Conservation (phyloP, 208 protist genomes). For the Leishmania tropica region DNA sequence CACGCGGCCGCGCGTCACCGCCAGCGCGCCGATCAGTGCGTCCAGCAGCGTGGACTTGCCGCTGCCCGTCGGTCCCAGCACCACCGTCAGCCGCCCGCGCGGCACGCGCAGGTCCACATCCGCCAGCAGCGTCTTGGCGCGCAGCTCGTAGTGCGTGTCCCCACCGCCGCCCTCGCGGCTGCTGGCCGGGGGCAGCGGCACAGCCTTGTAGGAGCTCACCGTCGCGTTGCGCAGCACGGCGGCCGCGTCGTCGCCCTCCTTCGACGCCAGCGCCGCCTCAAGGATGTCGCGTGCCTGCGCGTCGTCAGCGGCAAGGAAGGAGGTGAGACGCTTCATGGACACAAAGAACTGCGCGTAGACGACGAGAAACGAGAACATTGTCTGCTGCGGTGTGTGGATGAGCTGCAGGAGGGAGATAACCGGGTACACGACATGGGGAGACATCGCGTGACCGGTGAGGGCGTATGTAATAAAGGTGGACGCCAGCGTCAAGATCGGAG, state of each 20-base stretch:
- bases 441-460: no score
- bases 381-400: no score
- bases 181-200: conserved; percentile 39
- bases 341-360: conserved; percentile 59
- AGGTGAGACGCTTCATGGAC: conserved; percentile 68
- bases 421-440: no score
- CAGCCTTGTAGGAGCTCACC: conserved; percentile 52
- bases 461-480: no score
- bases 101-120: conserved; percentile 29
- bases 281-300: conserved; percentile 22
- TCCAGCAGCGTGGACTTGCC: conserved; percentile 64
- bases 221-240: conserved; percentile 44
- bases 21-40: conserved; percentile 46
- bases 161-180: conserved; percentile 15
- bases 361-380: no score
- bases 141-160: conserved; percentile 27
- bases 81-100: conserved; percentile 42
- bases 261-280: conserved; percentile 20
- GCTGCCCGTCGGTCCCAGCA: conserved; percentile 51
- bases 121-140: conserved; percentile 22
- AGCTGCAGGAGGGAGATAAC: no score
- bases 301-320: conserved; percentile 70
- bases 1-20: conserved; percentile 42
- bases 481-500: no score
- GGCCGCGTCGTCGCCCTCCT: conserved; percentile 7